phyloP scores from a whole-genome alignment of 2,329 filamentous ascomycete species.

The Macroventuria anomochaeta region DNA sequence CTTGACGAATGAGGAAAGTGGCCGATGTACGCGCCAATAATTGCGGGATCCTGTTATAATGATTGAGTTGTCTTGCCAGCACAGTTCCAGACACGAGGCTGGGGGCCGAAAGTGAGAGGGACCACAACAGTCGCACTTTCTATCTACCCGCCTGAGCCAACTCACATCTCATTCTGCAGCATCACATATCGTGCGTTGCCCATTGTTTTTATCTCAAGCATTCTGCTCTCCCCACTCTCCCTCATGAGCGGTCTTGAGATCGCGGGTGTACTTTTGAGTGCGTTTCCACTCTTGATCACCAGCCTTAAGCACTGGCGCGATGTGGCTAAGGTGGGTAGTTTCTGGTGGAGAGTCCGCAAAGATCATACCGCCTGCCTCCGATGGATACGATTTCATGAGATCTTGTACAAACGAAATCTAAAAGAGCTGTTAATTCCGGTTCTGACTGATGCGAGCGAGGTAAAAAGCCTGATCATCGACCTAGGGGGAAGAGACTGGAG shows the following conservation, averaged over 20 bases:
- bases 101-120: no score
- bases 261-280: background rate
- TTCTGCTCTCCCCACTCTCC: no score
- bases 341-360: background rate
- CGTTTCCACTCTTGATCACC: background rate
- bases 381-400: background rate
- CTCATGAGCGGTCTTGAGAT: background rate
- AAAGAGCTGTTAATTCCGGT: background rate
- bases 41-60: background rate
- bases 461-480: background rate
- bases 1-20: background rate
- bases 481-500: background rate
- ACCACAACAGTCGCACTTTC: no score
- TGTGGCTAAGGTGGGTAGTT: background rate
- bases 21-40: background rate
- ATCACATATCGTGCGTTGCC: background rate
- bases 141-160: no score
- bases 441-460: background rate
- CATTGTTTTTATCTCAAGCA: background rate
- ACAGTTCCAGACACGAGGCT: no score
- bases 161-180: background rate
- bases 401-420: background rate
- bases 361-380: background rate
- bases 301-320: background rate
- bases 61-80: background rate